Conservation (phyloP, 148 eudicot genomes). For the Vaccinium darrowii region DNA sequence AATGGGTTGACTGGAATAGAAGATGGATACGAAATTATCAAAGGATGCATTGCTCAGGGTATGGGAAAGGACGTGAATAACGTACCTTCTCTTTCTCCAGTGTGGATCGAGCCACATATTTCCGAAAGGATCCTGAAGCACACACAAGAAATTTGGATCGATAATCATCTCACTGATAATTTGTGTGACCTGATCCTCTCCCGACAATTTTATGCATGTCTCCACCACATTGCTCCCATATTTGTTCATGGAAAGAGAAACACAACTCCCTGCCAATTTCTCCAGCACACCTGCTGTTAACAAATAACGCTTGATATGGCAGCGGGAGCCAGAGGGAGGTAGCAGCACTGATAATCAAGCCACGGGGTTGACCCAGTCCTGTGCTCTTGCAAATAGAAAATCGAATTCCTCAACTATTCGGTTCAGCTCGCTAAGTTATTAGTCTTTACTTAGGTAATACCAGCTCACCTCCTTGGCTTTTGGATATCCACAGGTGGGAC, state of each 20-base stretch:
- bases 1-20: neutral
- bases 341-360: constrained; percentile 38
- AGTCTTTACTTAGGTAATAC: no score
- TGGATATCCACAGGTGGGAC: no score
- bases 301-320: constrained; percentile 29
- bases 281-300: no score
- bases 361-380: constrained; percentile 26
- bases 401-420: constrained; percentile 25
- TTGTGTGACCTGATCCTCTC: constrained; percentile 1
- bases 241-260: no score
- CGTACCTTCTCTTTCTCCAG: no score
- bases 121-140: constrained; percentile 40
- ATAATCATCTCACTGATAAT: constrained; percentile 35
- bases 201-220: constrained; percentile 13
- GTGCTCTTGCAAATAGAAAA: constrained; percentile 24
- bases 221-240: neutral
- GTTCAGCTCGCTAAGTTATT: constrained; percentile 18
- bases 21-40: neutral
- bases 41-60: no score
- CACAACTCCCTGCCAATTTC: no score
- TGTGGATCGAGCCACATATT: constrained; percentile 53
- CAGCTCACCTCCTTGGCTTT: no score
- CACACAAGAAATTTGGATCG: constrained; percentile 14
- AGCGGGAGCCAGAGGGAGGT: constrained; percentile 55
- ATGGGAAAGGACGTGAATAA: no score